Percentiles rank a stretch among this genome's conserved stretches.
These are phyloP conservation scores for Starmerella lactis-condensi DNA, from an alignment of 805 yeast species.

Conservation along the genomic window DNA sequence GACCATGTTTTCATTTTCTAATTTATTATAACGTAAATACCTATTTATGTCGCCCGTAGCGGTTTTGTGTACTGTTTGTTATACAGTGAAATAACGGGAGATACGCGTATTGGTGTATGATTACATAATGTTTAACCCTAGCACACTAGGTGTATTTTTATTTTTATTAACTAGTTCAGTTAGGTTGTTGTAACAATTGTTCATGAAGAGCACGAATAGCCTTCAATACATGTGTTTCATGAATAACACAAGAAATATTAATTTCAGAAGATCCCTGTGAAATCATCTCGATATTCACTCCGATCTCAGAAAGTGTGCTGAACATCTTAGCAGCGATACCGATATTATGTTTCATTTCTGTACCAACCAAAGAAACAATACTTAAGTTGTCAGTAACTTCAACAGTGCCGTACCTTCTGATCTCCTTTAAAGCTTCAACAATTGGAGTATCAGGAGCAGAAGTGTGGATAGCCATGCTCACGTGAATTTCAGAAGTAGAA, in stretches of 20 bases:
- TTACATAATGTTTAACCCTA: neutral
- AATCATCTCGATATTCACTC: conserved; percentile 92
- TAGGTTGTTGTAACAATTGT: conserved; percentile 30
- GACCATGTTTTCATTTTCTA: conserved; percentile 82
- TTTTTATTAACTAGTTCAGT: neutral
- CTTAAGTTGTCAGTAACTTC: conserved; percentile 78
- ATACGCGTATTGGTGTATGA: too few relatives aligned
- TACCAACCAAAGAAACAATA: conserved; percentile 86
- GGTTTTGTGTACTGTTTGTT: too few relatives aligned
- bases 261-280: conserved; percentile 97
- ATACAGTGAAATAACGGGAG: too few relatives aligned
- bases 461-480: conserved; percentile 88
- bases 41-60: too few relatives aligned
- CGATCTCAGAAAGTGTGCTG: conserved; percentile 77
- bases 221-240: conserved; percentile 59
- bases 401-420: conserved; percentile 66
- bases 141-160: neutral
- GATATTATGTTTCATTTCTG: conserved; percentile 87
- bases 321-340: conserved; percentile 98
- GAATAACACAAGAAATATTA: conserved; percentile 87
- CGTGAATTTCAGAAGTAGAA: conserved; percentile 94
- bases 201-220: conserved; percentile 78
- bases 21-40: too few relatives aligned
- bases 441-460: conserved; percentile 39
- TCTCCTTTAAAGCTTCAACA: conserved; percentile 56